Evolutionary conservation across 2,329 filamentous ascomycete genomes (phyloP).

Genomic region (Cytospora schulzeri): DNA sequence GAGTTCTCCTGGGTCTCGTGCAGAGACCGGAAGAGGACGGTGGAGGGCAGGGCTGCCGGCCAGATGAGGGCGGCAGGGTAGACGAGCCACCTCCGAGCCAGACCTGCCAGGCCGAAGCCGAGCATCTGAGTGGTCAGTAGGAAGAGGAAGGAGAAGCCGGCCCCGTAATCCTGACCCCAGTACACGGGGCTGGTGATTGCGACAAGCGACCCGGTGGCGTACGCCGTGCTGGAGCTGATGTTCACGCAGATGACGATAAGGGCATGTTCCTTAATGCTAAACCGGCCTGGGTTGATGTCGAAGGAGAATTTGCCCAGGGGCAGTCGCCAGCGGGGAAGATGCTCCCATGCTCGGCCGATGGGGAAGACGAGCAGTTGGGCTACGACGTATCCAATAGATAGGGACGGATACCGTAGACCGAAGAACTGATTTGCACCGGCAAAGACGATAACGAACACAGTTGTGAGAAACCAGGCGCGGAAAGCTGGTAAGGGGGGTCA

Average conservation of each 20-base stretch:
- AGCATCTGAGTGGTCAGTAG: slow-evolving; percentile 38
- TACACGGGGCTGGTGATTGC: slow-evolving; percentile 39
- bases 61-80: slow-evolving; percentile 41
- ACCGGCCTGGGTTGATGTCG: slow-evolving; percentile 35
- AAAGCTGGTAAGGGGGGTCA: slow-evolving; percentile 31
- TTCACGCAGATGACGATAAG: slow-evolving; percentile 39
- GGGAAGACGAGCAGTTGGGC: slow-evolving; percentile 41
- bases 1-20: slow-evolving; percentile 37
- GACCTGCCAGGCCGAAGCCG: slow-evolving; percentile 39
- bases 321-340: slow-evolving; percentile 34
- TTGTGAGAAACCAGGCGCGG: slow-evolving; percentile 36
- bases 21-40: slow-evolving; percentile 39
- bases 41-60: slow-evolving; percentile 39
- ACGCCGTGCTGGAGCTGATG: slow-evolving; percentile 35
- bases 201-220: slow-evolving; percentile 34
- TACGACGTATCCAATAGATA: slow-evolving; percentile 40
- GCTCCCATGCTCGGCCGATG: slow-evolving; percentile 38
- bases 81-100: slow-evolving; percentile 39
- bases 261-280: slow-evolving; percentile 42
- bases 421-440: slow-evolving; percentile 42
- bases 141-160: slow-evolving; percentile 38
- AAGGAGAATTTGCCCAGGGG: slow-evolving; percentile 32
- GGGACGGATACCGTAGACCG: slow-evolving; percentile 39
- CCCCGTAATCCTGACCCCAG: slow-evolving; percentile 38
- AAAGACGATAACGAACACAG: slow-evolving; percentile 38